phyloP scores from a whole-genome alignment of 2,329 filamentous ascomycete genomes.

The Aspergillus unguis region DNA sequence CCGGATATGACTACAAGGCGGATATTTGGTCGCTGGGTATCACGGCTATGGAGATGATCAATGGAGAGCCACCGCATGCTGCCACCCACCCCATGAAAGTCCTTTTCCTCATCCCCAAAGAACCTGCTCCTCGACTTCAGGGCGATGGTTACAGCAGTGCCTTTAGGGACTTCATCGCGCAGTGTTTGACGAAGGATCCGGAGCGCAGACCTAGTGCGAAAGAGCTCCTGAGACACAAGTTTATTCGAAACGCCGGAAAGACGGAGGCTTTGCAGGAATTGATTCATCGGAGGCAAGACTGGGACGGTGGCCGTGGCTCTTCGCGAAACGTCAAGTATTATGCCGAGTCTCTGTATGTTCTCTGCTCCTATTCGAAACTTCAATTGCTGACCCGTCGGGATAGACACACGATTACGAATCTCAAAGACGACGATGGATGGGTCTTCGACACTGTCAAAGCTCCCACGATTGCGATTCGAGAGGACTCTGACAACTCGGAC shows the following conservation, averaged over 20 bases:
- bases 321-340: slow-evolving; percentile 78
- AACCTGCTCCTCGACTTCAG: slow-evolving; percentile 76
- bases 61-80: slow-evolving; percentile 83
- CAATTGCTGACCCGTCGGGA: slow-evolving; percentile 11
- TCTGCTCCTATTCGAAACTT: slow-evolving; percentile 13
- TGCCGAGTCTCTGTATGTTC: slow-evolving; percentile 74
- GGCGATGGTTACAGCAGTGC: slow-evolving; percentile 77
- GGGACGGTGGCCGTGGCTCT: slow-evolving; percentile 69
- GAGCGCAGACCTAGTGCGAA: slow-evolving; percentile 79
- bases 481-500: slow-evolving; percentile 50
- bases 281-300: slow-evolving; percentile 75
- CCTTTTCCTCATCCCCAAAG: slow-evolving; percentile 85
- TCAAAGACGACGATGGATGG: slow-evolving; percentile 78
- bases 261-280: slow-evolving; percentile 84
- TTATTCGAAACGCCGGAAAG: slow-evolving; percentile 82
- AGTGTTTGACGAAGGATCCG: slow-evolving; percentile 89
- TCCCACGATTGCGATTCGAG: slow-evolving; percentile 58
- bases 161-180: slow-evolving; percentile 89
- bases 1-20: slow-evolving; percentile 79
- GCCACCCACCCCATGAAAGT: slow-evolving; percentile 92
- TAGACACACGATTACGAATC: slow-evolving; percentile 58
- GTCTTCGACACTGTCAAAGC: slow-evolving; percentile 90
- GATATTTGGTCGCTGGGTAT: slow-evolving; percentile 94
- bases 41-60: slow-evolving; percentile 83
- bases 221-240: slow-evolving; percentile 82